Evolutionary conservation across 805 yeast species (phyloP).

Genomic region (Nakazawaea laoshanensis): DNA sequence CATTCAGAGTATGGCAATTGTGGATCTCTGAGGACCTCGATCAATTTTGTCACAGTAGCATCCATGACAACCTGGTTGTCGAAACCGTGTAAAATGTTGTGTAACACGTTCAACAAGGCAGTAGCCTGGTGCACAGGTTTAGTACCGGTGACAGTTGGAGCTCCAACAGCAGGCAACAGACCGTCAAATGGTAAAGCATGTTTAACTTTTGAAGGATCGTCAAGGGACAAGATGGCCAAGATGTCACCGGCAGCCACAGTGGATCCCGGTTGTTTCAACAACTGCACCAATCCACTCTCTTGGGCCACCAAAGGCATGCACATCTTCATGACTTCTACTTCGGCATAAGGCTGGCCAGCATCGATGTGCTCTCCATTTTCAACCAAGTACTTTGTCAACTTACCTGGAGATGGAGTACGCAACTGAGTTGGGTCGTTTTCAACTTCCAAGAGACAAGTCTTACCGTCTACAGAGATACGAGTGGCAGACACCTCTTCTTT

Average conservation of each 20-base stretch:
- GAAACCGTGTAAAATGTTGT: constrained; percentile 79
- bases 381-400: constrained; percentile 84
- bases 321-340: constrained; percentile 99
- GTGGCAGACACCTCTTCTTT: constrained; percentile 96
- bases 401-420: constrained; percentile 99
- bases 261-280: constrained; percentile 97
- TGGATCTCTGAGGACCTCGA: constrained; percentile 66
- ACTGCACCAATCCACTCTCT: constrained; percentile 88
- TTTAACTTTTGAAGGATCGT: constrained; percentile 95
- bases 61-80: constrained; percentile 95
- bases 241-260: constrained; percentile 95
- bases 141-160: constrained; percentile 74
- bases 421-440: constrained; percentile 98
- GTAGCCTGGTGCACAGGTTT: constrained; percentile 75
- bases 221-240: constrained; percentile 86
- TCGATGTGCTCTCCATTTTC: constrained; percentile 91
- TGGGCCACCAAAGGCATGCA: constrained; percentile 94
- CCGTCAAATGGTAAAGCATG: constrained; percentile 96
- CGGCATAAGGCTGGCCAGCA: constrained; percentile 94
- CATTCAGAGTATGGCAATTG: constrained; percentile 92
- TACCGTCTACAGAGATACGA: constrained; percentile 88
- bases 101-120: constrained; percentile 48
- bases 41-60: constrained; percentile 64
- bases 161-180: constrained; percentile 81
- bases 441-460: constrained; percentile 86